These are phyloP conservation scores for Cryptococcus deneoformans DNA, from an alignment of 1,284 basidiomycete genomes.

Conservation along the genomic window DNA sequence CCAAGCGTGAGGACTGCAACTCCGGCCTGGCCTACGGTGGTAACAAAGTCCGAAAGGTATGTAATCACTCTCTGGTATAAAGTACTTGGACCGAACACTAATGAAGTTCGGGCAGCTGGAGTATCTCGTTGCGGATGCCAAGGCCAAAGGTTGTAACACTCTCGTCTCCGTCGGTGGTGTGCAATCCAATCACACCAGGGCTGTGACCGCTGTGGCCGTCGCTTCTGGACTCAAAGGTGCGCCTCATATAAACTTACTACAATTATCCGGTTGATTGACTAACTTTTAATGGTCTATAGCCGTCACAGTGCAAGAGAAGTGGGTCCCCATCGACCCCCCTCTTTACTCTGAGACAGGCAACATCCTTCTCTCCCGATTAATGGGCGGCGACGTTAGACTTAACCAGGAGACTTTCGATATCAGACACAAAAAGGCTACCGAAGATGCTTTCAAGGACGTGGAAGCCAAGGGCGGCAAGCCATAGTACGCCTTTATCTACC, in stretches of 20 bases:
- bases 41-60: conserved; percentile 36
- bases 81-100: not conserved
- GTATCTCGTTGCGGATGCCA: conserved; percentile 35
- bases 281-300: conserved; percentile 2
- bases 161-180: conserved; percentile 37
- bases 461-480: conserved; percentile 31
- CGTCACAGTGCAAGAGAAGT: conserved; percentile 37
- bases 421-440: conserved; percentile 33
- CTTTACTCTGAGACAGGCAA: conserved; percentile 35
- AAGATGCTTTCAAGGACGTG: conserved; percentile 28
- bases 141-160: conserved; percentile 26
- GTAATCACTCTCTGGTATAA: not conserved
- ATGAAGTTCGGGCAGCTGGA: conserved; percentile 20
- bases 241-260: not conserved
- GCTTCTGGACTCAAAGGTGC: conserved; percentile 24
- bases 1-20: conserved; percentile 40
- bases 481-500: conserved; percentile 18
- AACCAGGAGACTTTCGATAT: conserved; percentile 34
- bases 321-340: conserved; percentile 40
- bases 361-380: conserved; percentile 35
- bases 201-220: conserved; percentile 28
- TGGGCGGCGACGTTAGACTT: conserved; percentile 38
- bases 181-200: conserved; percentile 36
- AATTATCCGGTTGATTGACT: not conserved
- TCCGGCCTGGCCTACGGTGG: conserved; percentile 37